A percentile compares a stretch with the other conserved stretches of the same genome.
phyloP scores from a whole-genome alignment of 495 filamentous ascomycete species.

The Aspergillus cavernicola region DNA sequence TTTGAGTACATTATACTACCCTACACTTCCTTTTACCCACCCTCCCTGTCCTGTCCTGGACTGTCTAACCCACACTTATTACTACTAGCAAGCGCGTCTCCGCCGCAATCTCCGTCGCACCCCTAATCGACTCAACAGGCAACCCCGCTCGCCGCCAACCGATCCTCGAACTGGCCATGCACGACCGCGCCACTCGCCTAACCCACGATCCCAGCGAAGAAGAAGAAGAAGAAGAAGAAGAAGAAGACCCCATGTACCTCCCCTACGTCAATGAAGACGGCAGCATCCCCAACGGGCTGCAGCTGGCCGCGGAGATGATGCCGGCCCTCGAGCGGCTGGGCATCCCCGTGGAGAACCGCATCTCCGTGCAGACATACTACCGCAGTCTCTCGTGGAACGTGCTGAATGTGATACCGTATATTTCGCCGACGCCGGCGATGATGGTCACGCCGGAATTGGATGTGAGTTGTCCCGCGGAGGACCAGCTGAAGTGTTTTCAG shows the following conservation, averaged over 20 bases:
- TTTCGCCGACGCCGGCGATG: not conserved
- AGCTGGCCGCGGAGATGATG: not conserved
- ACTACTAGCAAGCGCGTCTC: not conserved
- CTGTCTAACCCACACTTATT: too few relatives aligned
- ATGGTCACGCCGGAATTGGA: not conserved
- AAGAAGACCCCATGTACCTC: not conserved
- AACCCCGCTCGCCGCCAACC: not conserved
- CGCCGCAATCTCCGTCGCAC: constrained; percentile 6
- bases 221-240: too few relatives aligned
- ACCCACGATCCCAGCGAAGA: too few relatives aligned
- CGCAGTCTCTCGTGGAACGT: not conserved
- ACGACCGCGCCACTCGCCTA: not conserved
- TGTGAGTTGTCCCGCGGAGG: not conserved
- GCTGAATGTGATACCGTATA: not conserved
- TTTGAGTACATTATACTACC: too few relatives aligned
- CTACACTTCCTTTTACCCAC: too few relatives aligned
- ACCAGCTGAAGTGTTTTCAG: not conserved
- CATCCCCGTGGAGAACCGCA: not conserved
- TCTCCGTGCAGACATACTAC: not conserved
- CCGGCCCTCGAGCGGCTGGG: not conserved
- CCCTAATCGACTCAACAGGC: not conserved
- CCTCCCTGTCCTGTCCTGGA: too few relatives aligned
- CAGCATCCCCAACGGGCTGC: not conserved
- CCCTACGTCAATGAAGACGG: not conserved
- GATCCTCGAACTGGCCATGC: not conserved